These are phyloP conservation scores for Paramyrothecium roridum DNA, from an alignment of 2,329 filamentous ascomycete genomes.

Conservation along the genomic window DNA sequence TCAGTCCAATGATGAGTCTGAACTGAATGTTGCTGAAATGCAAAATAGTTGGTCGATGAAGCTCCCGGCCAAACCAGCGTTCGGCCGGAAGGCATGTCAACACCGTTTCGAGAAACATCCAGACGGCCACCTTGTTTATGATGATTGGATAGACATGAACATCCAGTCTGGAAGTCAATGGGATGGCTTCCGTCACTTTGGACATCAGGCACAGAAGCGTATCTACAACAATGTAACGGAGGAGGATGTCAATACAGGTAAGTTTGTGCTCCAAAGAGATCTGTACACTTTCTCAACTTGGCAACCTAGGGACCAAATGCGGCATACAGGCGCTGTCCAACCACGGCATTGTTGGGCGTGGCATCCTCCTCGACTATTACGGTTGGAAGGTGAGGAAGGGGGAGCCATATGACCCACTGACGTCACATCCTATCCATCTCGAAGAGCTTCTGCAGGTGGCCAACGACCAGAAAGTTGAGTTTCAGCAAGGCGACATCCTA, in stretches of 20 bases:
- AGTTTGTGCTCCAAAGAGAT: no score
- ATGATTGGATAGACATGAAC: background rate
- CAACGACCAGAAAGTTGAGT: background rate
- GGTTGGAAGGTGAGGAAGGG: background rate
- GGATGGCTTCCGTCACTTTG: no score
- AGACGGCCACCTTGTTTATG: background rate
- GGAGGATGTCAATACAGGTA: no score
- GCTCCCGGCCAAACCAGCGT: background rate
- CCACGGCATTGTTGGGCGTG: background rate
- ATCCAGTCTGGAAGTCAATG: no score
- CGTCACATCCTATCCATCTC: background rate
- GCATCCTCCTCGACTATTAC: background rate
- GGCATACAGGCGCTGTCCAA: background rate
- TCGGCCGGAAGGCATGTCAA: background rate
- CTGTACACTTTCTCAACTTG: no score
- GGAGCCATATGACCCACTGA: background rate
- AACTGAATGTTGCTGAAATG: no score
- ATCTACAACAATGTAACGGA: no score
- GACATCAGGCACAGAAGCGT: no score
- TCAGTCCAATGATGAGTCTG: background rate
- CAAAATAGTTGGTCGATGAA: background rate
- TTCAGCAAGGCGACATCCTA: background rate
- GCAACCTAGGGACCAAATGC: slow-evolving; percentile 6
- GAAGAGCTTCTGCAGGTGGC: background rate
- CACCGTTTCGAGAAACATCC: background rate